Conservation (phyloP, 2,329 filamentous ascomycete species). For the Sclerotinia sclerotiorum region DNA sequence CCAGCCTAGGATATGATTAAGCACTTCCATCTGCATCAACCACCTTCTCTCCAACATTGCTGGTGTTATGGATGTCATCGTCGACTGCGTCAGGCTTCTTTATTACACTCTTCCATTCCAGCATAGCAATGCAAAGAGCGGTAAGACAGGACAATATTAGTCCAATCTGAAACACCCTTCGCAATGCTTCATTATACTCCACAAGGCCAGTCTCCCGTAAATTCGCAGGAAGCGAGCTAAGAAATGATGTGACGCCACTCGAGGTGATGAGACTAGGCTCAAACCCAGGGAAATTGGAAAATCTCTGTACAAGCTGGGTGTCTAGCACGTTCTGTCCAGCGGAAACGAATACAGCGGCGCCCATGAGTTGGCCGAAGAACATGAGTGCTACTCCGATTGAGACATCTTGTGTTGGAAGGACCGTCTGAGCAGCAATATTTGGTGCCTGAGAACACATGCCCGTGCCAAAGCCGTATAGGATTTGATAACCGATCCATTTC, state of each 20-base stretch:
- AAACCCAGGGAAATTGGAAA: conserved; percentile 24
- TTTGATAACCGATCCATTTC: conserved; percentile 53
- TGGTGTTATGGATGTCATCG: background rate
- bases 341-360: conserved; percentile 19
- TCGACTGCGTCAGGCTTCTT: background rate
- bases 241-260: conserved; percentile 41
- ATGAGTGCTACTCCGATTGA: conserved; percentile 45
- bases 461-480: conserved; percentile 44
- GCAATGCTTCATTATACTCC: conserved; percentile 62
- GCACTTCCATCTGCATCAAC: background rate
- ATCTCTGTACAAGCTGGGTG: conserved; percentile 49
- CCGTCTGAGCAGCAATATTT: conserved; percentile 47
- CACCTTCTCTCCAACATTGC: background rate
- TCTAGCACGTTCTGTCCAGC: conserved; percentile 21
- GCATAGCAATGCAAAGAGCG: conserved; percentile 53
- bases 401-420: conserved; percentile 51
- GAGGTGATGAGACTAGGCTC: background rate
- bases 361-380: conserved; percentile 20
- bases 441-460: conserved; percentile 48
- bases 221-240: conserved; percentile 44
- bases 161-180: conserved; percentile 59
- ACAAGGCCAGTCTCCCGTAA: conserved; percentile 47
- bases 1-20: background rate
- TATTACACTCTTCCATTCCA: conserved; percentile 55
- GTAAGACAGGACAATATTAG: conserved; percentile 54